phyloP scores from a whole-genome alignment of 2,329 filamentous ascomycete genomes.

The Ceratocystis colombiana region DNA sequence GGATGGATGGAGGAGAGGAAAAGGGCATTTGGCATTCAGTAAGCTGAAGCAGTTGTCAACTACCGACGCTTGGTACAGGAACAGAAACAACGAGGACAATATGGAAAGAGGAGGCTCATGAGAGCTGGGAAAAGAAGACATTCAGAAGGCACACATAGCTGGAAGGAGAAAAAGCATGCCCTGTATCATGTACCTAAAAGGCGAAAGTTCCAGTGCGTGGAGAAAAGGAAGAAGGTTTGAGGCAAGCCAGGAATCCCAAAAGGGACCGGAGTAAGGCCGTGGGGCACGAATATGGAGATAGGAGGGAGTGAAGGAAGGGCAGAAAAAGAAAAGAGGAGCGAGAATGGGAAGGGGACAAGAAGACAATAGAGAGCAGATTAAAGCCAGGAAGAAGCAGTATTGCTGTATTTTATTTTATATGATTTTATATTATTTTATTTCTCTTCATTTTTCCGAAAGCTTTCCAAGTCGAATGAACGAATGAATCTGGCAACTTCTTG shows the following conservation, averaged over 20 bases:
- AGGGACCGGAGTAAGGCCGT: conserved; percentile 31
- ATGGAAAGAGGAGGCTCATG: background rate
- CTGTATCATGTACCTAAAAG: conserved; percentile 28
- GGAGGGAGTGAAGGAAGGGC: background rate
- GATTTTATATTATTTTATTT: background rate
- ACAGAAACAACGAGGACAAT: background rate
- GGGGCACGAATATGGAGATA: conserved; percentile 8
- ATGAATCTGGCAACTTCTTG: background rate
- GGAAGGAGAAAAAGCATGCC: background rate
- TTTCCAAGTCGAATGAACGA: background rate
- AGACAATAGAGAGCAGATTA: background rate
- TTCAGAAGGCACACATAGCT: background rate
- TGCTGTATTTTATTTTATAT: background rate
- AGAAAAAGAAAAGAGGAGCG: background rate
- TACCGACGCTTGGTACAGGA: background rate
- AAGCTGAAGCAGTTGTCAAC: too few species aligned
- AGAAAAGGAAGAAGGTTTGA: conserved; percentile 10
- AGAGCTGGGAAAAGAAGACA: background rate
- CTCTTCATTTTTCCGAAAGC: background rate
- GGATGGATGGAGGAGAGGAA: background rate
- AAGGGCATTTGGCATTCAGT: background rate
- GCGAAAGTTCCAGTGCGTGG: conserved; percentile 5
- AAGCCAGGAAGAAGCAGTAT: too few species aligned
- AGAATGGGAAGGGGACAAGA: background rate
- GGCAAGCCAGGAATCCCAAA: conserved; percentile 27